These are phyloP conservation scores for Claviceps monticola DNA, from an alignment of 2,329 filamentous ascomycete genomes.

Conservation along the genomic window DNA sequence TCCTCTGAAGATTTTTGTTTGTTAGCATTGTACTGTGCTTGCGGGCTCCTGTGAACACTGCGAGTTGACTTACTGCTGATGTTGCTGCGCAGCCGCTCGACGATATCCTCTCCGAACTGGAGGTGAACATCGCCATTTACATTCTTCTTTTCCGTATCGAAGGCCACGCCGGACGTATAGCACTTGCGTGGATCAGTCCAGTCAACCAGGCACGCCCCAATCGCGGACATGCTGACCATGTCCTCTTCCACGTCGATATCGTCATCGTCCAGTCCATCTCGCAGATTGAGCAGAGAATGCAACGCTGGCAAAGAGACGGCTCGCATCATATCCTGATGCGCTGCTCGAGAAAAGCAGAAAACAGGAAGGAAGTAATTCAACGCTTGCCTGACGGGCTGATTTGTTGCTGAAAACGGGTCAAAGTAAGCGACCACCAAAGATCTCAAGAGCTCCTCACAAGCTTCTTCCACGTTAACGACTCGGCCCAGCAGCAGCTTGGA, in stretches of 20 bases:
- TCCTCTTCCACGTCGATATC: constrained; percentile 61
- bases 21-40: neutral
- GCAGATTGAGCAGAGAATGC: constrained; percentile 58
- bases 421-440: constrained; percentile 80
- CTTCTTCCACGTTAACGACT: constrained; percentile 56
- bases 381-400: constrained; percentile 72
- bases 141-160: constrained; percentile 46
- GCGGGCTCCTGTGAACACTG: neutral
- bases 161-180: constrained; percentile 35
- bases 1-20: constrained; percentile 42
- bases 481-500: constrained; percentile 76
- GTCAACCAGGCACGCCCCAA: constrained; percentile 74
- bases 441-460: constrained; percentile 63
- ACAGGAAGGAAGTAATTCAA: constrained; percentile 91
- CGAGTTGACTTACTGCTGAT: constrained; percentile 45
- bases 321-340: constrained; percentile 75
- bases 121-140: constrained; percentile 70
- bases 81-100: constrained; percentile 57
- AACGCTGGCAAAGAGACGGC: constrained; percentile 60
- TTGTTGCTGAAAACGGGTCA: constrained; percentile 65
- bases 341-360: constrained; percentile 72
- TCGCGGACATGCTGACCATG: constrained; percentile 65
- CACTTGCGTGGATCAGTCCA: constrained; percentile 90
- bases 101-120: constrained; percentile 59
- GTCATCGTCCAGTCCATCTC: constrained; percentile 60